Percentiles rank a stretch among this genome's conserved stretches.
Evolutionary conservation across 2,329 filamentous ascomycete genomes (phyloP).

Genomic region (Pestalotiopsis sp.): DNA sequence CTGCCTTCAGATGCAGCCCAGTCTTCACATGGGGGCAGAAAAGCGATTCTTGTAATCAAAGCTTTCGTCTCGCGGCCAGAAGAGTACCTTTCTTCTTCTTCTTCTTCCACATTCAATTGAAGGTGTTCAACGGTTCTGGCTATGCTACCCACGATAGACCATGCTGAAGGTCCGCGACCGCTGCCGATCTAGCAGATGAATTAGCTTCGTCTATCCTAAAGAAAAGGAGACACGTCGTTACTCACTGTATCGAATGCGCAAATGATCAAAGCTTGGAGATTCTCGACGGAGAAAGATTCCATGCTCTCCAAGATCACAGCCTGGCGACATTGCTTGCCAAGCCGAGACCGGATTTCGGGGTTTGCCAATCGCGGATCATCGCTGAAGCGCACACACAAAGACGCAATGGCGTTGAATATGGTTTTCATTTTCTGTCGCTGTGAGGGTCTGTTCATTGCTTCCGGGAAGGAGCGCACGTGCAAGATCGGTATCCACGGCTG

Average conservation of each 20-base stretch:
- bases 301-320: conserved; percentile 33
- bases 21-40: conserved; percentile 29
- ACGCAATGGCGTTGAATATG: conserved; percentile 37
- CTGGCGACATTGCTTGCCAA: conserved; percentile 29
- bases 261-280: conserved; percentile 38
- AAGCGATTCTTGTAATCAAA: conserved; percentile 28
- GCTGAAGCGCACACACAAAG: conserved; percentile 29
- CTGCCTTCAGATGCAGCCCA: conserved; percentile 38
- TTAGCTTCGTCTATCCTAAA: conserved; percentile 9
- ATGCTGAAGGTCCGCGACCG: conserved; percentile 32
- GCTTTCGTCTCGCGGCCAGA: conserved; percentile 30
- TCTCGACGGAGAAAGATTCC: conserved; percentile 36
- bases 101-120: conserved; percentile 34
- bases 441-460: conserved; percentile 23
- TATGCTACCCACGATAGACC: conserved; percentile 38
- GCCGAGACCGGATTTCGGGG: conserved; percentile 22
- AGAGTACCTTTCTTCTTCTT: conserved; percentile 23
- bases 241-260: conserved; percentile 38
- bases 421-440: conserved; percentile 28
- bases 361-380: conserved; percentile 28
- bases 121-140: conserved; percentile 39
- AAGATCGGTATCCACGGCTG: conserved; percentile 44
- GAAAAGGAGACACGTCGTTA: background rate
- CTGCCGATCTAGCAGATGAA: conserved; percentile 32
- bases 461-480: conserved; percentile 33